Conservation (phyloP, 192 early-diverging fungal genomes). For the Radiomyces spectabilis region DNA sequence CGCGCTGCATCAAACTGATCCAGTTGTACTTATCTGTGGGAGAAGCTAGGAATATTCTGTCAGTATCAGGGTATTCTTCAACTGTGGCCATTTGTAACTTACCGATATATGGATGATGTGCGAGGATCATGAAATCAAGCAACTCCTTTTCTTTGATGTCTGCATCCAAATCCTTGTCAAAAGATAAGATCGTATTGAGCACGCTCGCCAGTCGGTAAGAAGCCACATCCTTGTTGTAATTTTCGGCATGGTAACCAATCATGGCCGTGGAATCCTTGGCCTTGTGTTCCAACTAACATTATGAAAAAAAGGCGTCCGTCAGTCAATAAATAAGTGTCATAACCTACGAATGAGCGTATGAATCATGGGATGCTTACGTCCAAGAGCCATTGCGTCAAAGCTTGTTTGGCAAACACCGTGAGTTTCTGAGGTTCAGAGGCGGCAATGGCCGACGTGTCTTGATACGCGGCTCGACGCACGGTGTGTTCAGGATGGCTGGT, state of each 20-base stretch:
- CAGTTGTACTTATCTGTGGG: conserved; percentile 68
- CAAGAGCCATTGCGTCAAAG: conserved; percentile 38
- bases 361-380: too few species aligned
- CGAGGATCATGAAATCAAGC: conserved; percentile 37
- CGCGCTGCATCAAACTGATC: conserved; percentile 76
- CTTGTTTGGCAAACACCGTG: conserved; percentile 26
- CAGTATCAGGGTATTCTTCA: neutral
- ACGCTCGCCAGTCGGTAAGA: conserved; percentile 43
- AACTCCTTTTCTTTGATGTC: conserved; percentile 29
- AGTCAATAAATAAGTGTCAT: too few species aligned
- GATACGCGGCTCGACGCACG: conserved; percentile 35
- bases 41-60: conserved; percentile 34
- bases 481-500: conserved; percentile 34
- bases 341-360: too few species aligned
- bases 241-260: conserved; percentile 14
- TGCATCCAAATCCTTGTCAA: conserved; percentile 19
- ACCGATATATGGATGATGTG: conserved; percentile 46
- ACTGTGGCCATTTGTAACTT: neutral
- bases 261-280: conserved; percentile 41
- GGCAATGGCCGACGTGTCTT: conserved; percentile 25
- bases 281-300: conserved; percentile 38
- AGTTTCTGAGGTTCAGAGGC: conserved; percentile 22
- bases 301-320: too few species aligned
- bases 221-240: conserved; percentile 22
- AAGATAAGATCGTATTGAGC: conserved; percentile 40